Percentiles rank a stretch among this genome's conserved stretches.
Evolutionary conservation across 2,329 filamentous ascomycete species (phyloP).

Genomic region (Neodidymelliopsis sp.): DNA sequence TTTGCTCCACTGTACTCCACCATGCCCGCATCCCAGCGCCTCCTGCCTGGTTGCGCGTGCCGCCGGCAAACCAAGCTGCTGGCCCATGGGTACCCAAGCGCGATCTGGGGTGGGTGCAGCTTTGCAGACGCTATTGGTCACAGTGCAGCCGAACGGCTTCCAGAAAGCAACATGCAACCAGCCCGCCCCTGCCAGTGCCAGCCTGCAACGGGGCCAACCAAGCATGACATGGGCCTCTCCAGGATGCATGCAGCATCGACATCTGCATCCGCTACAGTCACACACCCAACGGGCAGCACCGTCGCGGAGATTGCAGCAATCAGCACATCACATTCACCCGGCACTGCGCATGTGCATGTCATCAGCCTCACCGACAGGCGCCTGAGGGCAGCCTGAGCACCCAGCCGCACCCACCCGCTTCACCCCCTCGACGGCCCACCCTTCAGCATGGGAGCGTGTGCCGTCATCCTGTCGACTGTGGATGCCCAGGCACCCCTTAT

Average conservation of each 20-base stretch:
- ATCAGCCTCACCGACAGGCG: slow-evolving; percentile 35
- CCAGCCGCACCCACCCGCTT: slow-evolving; percentile 25
- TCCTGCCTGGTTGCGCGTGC: slow-evolving; percentile 38
- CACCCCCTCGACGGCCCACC: slow-evolving; percentile 20
- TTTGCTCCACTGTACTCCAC: slow-evolving; percentile 22
- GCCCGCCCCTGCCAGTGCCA: slow-evolving; percentile 25
- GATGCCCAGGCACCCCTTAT: slow-evolving; percentile 28
- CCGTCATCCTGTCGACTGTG: slow-evolving; percentile 37
- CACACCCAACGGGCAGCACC: slow-evolving; percentile 41
- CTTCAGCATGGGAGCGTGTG: slow-evolving; percentile 33
- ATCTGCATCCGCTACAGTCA: slow-evolving; percentile 32
- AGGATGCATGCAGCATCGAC: slow-evolving; percentile 37
- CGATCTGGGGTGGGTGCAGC: slow-evolving; percentile 42
- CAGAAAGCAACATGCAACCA: slow-evolving; percentile 42
- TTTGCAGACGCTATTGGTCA: slow-evolving; percentile 30
- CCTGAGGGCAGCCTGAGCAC: slow-evolving; percentile 22
- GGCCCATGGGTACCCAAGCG: slow-evolving; percentile 41
- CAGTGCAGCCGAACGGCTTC: slow-evolving; percentile 39
- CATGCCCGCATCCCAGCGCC: slow-evolving; percentile 33
- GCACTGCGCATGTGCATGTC: slow-evolving; percentile 20
- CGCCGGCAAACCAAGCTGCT: slow-evolving; percentile 43
- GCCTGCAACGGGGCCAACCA: slow-evolving; percentile 30
- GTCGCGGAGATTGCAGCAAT: slow-evolving; percentile 46
- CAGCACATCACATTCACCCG: slow-evolving; percentile 31
- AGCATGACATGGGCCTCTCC: slow-evolving; percentile 29